Conservation (phyloP, 495 filamentous ascomycete species). For the Cercophora scortea region DNA sequence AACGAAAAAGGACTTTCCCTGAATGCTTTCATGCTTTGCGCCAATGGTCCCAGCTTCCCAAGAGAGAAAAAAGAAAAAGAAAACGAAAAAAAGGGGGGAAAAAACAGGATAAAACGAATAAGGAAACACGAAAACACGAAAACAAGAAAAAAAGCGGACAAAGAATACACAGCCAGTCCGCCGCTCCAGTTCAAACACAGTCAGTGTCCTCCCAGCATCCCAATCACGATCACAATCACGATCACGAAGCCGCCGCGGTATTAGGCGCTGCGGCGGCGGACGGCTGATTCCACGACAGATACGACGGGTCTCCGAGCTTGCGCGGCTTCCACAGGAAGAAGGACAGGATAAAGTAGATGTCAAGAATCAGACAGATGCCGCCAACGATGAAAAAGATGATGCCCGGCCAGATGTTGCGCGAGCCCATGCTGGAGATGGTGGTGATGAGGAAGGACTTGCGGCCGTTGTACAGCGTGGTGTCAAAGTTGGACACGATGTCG, state of each 20-base stretch:
- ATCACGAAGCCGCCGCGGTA: constrained; percentile 8
- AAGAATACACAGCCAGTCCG: no score
- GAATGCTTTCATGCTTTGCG: no score
- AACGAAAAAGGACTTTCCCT: no score
- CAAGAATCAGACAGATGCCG: constrained; percentile 83
- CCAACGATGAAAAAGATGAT: constrained; percentile 94
- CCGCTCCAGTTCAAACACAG: no score
- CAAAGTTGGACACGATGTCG: constrained; percentile 55
- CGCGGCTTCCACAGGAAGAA: constrained; percentile 83
- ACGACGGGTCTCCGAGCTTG: constrained; percentile 96
- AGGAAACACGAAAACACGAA: no score
- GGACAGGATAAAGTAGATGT: constrained; percentile 77
- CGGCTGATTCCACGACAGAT: constrained; percentile 95
- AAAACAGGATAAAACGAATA: no score
- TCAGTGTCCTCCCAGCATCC: no score
- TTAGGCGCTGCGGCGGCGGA: constrained; percentile 39
- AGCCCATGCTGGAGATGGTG: constrained; percentile 90
- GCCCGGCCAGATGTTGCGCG: constrained; percentile 90
- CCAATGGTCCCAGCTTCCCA: no score
- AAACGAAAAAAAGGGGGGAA: no score
- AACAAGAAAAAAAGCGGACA: no score
- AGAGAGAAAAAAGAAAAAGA: no score
- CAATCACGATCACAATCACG: no score
- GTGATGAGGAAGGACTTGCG: constrained; percentile 92
- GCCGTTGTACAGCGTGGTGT: constrained; percentile 73